Conservation (phyloP, 2,329 filamentous ascomycete species). For the Alternaria dauci region DNA sequence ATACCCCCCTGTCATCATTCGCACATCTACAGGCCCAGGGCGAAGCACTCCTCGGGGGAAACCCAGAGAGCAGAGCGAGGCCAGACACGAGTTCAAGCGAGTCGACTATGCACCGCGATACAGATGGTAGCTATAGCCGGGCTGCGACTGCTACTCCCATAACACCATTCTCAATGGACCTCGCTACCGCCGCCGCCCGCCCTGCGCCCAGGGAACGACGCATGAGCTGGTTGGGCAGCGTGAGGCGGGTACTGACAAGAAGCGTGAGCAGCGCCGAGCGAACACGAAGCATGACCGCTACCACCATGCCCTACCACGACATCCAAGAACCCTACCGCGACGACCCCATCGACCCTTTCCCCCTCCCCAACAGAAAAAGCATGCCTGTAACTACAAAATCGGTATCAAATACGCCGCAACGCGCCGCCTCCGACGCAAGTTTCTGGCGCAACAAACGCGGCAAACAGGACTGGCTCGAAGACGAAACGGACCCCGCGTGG, state of each 20-base stretch:
- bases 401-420: constrained; percentile 44
- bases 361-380: constrained; percentile 26
- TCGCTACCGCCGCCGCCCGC: constrained; percentile 10
- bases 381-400: constrained; percentile 28
- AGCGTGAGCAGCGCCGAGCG: constrained; percentile 38
- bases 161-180: constrained; percentile 36
- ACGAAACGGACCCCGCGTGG: constrained; percentile 44
- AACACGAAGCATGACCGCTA: constrained; percentile 38
- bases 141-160: constrained; percentile 36
- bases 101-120: constrained; percentile 32
- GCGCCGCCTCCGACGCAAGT: constrained; percentile 56
- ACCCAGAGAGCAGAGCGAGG: constrained; percentile 40
- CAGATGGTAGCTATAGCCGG: constrained; percentile 34
- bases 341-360: constrained; percentile 19
- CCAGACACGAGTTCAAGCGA: constrained; percentile 44
- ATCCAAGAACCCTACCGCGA: constrained; percentile 39
- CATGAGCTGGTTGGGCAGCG: constrained; percentile 50
- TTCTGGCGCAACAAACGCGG: constrained; percentile 55
- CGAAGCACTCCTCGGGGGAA: constrained; percentile 60
- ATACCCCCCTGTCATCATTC: constrained; percentile 60
- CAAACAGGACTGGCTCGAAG: constrained; percentile 53
- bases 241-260: constrained; percentile 47
- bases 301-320: constrained; percentile 29
- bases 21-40: constrained; percentile 61
- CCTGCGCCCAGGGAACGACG: constrained; percentile 35